Conservation (phyloP, 306 rosid species). For the Cicer chorassanicum region DNA sequence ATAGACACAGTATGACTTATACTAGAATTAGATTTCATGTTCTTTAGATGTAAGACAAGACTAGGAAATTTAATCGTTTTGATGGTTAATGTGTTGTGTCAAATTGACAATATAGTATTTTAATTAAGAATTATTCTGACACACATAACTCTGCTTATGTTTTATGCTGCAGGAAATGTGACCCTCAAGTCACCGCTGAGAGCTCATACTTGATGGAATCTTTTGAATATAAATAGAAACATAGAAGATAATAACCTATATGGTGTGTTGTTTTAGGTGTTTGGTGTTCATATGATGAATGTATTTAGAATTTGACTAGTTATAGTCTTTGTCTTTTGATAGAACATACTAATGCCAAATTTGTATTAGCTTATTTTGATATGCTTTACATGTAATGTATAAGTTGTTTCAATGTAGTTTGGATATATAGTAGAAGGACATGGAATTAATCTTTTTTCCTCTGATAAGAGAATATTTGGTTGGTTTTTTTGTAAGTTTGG, state of each 20-base stretch:
- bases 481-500: too few species aligned
- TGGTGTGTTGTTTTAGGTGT: constrained; percentile 24
- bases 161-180: constrained; percentile 53
- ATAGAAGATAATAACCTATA: constrained; percentile 24
- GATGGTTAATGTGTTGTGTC: constrained; percentile 2
- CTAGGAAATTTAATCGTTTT: background rate
- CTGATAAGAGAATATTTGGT: too few species aligned
- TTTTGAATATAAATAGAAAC: constrained; percentile 26
- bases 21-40: background rate
- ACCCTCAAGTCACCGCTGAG: constrained; percentile 46
- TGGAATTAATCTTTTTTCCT: too few species aligned
- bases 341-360: constrained; percentile 10
- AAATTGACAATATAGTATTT: constrained; percentile 1
- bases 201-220: constrained; percentile 52
- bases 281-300: background rate
- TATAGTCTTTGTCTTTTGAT: constrained; percentile 4
- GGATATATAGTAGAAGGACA: background rate
- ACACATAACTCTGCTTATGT: constrained; percentile 2
- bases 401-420: constrained; percentile 39
- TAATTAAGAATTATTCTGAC: background rate
- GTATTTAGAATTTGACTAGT: constrained; percentile 37
- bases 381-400: constrained; percentile 22
- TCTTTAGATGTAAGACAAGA: background rate
- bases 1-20: background rate
- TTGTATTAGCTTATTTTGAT: constrained; percentile 24